Evolutionary conservation across 768 basidiomycete species (phyloP), one percentile per base, ranked within the genome.

Genomic region (Xerocomus brunneocitrinus): DNA sequence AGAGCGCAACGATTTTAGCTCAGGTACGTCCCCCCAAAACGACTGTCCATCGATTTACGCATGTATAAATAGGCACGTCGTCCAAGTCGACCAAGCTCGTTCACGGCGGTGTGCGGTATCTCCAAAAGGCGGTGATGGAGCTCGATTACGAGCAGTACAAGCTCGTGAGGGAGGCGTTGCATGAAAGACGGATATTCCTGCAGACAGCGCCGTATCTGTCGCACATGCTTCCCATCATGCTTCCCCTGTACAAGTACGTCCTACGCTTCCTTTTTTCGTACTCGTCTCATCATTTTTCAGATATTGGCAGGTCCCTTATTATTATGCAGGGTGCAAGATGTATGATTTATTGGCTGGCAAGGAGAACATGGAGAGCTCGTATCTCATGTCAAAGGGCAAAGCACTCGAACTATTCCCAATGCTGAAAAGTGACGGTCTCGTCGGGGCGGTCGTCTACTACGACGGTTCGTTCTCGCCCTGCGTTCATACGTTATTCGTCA

Each of bases 31-130:
- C 25, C 45, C 40, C 22, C 8, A 31, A 24, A n/a, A 25, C 42
- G n/a, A n/a, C 32, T 9, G 16, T 14, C 35, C 25, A 6, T 34
- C 28, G 5, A 13, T 27, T 22, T 16, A 39, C 8, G 31, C 22
- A 10, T 16, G 8, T 6, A 13, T 24, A 5, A 43, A 19, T 3
- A 91, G 92, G 95, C 16, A 97, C 95, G 0, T 95, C 92, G 0
- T 95, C 92, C 6, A 98, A 98, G 67, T 94, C 92, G 8, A 98
- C 97, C 1, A 98, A 99, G 69, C 85, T 99, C 49, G 95, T 99
- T 1, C 97, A 99, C 72, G 95, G 95, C 14, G 95, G 95, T 36
- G 95, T 98, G 3, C 84, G 95, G 1, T 99, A 99, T 70, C 82
- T 99, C 10, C 95, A 99, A 65, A 99, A 98, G 67, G 95, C 95